Base-by-base conservation (phyloP, 257 asterid genomes). In the Handroanthus guayacan region DNA sequence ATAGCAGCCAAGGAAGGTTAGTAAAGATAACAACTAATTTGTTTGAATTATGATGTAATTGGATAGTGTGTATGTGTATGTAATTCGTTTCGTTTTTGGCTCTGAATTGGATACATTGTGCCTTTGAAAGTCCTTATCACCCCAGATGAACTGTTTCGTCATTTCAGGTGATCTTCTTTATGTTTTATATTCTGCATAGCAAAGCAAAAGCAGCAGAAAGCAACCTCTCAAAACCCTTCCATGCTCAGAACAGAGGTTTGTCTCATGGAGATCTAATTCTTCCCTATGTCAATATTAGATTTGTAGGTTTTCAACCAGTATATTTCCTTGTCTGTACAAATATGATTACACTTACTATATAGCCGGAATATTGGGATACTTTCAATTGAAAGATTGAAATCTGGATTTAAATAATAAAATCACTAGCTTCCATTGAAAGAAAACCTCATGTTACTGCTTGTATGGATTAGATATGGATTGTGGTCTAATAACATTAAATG, bases 191-290 rank as follows among this genome's bases (percentile, higher is more conserved):
- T 69, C 41, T 80, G 56, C 84, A 94, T 97, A 89, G 97, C 83
- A 74, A 93, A 87, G 79, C 82, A 75, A 76, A 87, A 84, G 77
- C 94, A 88, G 80, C 85, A 52, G 45, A 89, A 69, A 78, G 72
- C 88, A 69, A 92, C 93, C 48, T 81, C 89, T 69, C 96, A 69
- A 74, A 90, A 86, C 81, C 97, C 97, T 54, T 90, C 92, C 91
- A 84, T 81, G 78, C 96, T 94, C 17, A 86, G 86, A 77, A 94
- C 97, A 41, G 95, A 90, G 99, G 97, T 91, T 67, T 41, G 89
- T 85, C 57, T 71, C 3, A 31, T 75, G 54, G 61, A 73, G 65
- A 25, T 62, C 18, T 48, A 38, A 41, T 76, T 67, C 44, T 57
- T 75, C 62, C 51, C 51, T 66, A 13, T 5, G 47, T 12, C 12